Base-by-base conservation (phyloP, 176 grass and related monocot genomes). In the Carex kokanica region DNA sequence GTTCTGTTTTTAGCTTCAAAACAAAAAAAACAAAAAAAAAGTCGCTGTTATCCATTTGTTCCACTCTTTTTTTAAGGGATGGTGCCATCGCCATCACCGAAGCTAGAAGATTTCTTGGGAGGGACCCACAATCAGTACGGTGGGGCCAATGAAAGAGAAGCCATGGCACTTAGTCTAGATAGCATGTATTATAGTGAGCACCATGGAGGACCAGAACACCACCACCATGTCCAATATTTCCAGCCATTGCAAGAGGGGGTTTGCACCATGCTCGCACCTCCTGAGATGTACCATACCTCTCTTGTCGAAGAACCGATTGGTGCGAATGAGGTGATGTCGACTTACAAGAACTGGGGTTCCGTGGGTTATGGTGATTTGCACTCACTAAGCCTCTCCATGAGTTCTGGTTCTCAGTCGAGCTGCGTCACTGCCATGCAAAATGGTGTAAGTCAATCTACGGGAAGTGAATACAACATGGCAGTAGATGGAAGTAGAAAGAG, bases 91-190 rank as follows among this genome's bases (percentile, higher is more conserved):
- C 56, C 86, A 55, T 88, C 97, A 78, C 93, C 97, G 9, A 96
- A 96, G 86, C 88, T 99, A 57, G 97, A 99, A 83, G 93, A 99
- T 65, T 99, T 99, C 89, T 86, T 99, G 74, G 97, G 97, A 31
- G 87, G 80, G 34, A 83, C 89, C 3, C 91, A 93, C 60, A 87
- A 84, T 71, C 88, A 90, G 47, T 86, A 90, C 63, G 81, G 86
- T 84, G 85, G 74, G 13, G 78, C 73, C 85, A 80, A 59, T 25
- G 79, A 87, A 31, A 86, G 88, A 69, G 84, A 83, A 86, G 85
- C 89, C 5, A 99, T 99, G 97, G 91, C 85, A 64, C 80, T 93
- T 41, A 96, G 86, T 89, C 63, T 92, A 60, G 88, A 96, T 51
- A 74, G 85, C 87, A 86, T 92, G 88, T 99, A 99, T 88, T 95